These are phyloP conservation scores for Platanus orientalis DNA, from an alignment of 164 flowering plant species.

Conservation along the genomic window DNA sequence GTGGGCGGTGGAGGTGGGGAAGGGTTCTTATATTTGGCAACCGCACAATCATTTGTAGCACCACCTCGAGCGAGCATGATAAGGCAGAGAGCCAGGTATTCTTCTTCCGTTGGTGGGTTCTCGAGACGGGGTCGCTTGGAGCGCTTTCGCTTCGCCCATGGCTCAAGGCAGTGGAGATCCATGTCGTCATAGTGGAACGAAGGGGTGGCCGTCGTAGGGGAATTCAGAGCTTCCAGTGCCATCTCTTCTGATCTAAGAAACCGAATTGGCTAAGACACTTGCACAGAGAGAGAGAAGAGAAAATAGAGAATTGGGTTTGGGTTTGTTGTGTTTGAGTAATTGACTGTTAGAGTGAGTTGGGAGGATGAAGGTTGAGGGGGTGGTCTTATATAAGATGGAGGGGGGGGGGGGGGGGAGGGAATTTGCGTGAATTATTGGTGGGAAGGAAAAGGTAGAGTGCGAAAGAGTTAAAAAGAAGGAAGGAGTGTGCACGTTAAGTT, in stretches of 20 bases:
- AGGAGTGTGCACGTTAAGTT: too few species aligned
- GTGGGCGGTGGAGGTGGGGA: neutral
- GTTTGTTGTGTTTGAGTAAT: too few species aligned
- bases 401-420: too few species aligned
- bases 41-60: neutral
- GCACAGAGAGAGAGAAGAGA: constrained; percentile 1
- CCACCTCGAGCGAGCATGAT: constrained; percentile 60
- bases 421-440: too few species aligned
- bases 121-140: constrained; percentile 42
- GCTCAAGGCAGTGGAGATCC: constrained; percentile 20
- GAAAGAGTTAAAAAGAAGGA: too few species aligned
- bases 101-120: constrained; percentile 36
- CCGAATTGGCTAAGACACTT: neutral
- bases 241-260: constrained; percentile 9
- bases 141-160: constrained; percentile 53
- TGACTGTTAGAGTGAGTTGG: too few species aligned
- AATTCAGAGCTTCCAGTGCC: constrained; percentile 48
- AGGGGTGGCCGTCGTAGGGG: constrained; percentile 26
- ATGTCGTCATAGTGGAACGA: constrained; percentile 17
- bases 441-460: too few species aligned
- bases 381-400: too few species aligned
- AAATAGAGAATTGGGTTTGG: neutral
- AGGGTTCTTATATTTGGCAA: neutral
- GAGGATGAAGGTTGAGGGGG: too few species aligned
- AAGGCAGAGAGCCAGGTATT: constrained; percentile 59